These are phyloP conservation scores for Suillus hirtellus DNA, from an alignment of 768 basidiomycete species.

Conservation along the genomic window DNA sequence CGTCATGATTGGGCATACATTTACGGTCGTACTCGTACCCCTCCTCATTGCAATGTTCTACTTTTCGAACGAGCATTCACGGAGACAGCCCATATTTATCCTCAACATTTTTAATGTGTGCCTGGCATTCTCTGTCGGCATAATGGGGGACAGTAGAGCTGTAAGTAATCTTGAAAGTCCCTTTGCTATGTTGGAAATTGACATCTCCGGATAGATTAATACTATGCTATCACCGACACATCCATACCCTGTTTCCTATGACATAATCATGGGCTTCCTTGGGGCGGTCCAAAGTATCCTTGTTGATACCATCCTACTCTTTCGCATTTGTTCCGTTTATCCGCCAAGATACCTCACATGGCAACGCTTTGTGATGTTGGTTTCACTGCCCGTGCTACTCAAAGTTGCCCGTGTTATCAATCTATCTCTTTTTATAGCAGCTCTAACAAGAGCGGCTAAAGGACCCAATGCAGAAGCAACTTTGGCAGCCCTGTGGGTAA, in stretches of 20 bases:
- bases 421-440: constrained; percentile 28
- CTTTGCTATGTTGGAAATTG: neutral
- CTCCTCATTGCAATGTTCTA: constrained; percentile 33
- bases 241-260: constrained; percentile 24
- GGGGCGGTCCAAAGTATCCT: constrained; percentile 31
- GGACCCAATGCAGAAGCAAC: constrained; percentile 21
- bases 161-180: constrained; percentile 10
- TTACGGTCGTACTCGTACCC: constrained; percentile 32
- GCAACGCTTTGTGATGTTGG: constrained; percentile 20
- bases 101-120: constrained; percentile 27
- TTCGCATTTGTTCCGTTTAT: constrained; percentile 30
- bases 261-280: constrained; percentile 32
- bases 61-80: constrained; percentile 28
- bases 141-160: constrained; percentile 21
- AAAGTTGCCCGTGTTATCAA: constrained; percentile 32
- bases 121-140: constrained; percentile 24
- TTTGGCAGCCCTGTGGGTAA: constrained; percentile 21
- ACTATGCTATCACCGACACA: constrained; percentile 24
- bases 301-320: constrained; percentile 30
- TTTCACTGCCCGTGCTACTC: constrained; percentile 26
- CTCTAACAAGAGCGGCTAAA: constrained; percentile 21
- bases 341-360: constrained; percentile 20
- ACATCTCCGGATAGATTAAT: constrained; percentile 24
- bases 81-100: constrained; percentile 29
- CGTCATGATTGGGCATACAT: constrained; percentile 32